A percentile compares a stretch with the other conserved stretches of the same genome.
phyloP scores from a whole-genome alignment of 2,329 filamentous ascomycete species.

The Ophiocordyceps camponoti-leonardi region DNA sequence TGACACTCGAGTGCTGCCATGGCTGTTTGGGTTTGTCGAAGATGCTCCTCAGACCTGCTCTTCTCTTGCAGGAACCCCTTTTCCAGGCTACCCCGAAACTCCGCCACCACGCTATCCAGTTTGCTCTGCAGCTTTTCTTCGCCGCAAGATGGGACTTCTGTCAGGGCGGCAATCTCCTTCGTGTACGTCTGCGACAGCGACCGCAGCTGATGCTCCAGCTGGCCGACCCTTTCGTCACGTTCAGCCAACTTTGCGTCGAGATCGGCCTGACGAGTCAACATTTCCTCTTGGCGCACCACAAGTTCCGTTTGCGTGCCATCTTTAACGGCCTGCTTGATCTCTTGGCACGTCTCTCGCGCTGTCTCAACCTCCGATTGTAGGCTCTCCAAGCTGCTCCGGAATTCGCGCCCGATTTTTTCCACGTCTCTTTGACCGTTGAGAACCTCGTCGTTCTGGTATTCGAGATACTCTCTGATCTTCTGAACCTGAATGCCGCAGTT shows the following conservation, averaged over 20 bases:
- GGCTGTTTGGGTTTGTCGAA: conserved; percentile 4
- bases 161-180: conserved; percentile 6
- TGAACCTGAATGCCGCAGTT: background rate
- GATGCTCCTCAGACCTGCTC: conserved; percentile 4
- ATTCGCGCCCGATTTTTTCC: background rate
- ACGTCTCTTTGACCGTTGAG: background rate
- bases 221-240: conserved; percentile 6
- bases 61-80: conserved; percentile 8
- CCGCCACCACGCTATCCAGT: conserved; percentile 5
- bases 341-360: conserved; percentile 4
- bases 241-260: conserved; percentile 6
- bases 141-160: conserved; percentile 1
- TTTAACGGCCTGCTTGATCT: conserved; percentile 5
- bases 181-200: conserved; percentile 5
- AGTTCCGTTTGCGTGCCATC: conserved; percentile 2
- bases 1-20: conserved; percentile 6
- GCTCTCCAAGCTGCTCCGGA: background rate
- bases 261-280: conserved; percentile 3
- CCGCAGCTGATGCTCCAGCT: conserved; percentile 8
- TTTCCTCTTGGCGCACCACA: background rate
- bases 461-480: background rate
- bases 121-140: conserved; percentile 4
- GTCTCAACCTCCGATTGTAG: conserved; percentile 1
- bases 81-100: conserved; percentile 8
- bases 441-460: background rate